Conservation (phyloP, 2,329 filamentous ascomycete genomes). For the Pseudogymnoascus sp. region DNA sequence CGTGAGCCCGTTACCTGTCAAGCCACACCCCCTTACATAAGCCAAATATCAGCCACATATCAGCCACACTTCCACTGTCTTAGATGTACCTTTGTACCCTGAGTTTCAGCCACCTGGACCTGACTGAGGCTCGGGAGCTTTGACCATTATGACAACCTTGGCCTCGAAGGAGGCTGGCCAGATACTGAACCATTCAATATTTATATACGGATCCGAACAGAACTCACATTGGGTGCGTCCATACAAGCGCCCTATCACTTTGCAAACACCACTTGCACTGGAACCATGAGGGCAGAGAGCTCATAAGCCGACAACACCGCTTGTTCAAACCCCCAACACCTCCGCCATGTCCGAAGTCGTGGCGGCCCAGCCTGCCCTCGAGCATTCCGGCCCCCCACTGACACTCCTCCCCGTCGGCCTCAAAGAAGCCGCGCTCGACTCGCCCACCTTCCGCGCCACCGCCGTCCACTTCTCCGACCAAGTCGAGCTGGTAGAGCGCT, state of each 20-base stretch:
- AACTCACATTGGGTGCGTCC: neutral
- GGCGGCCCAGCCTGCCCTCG: neutral
- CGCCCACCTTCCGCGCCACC: conserved; percentile 86
- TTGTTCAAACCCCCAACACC: neutral
- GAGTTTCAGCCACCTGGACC: conserved; percentile 1
- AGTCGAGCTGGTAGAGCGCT: conserved; percentile 82
- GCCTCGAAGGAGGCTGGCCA: neutral
- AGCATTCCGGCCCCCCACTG: conserved; percentile 20
- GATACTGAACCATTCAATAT: neutral
- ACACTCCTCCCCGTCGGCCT: conserved; percentile 62
- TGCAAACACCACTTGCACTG: neutral
- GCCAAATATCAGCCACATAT: neutral
- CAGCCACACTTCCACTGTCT: neutral
- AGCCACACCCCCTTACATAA: neutral
- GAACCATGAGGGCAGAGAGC: neutral
- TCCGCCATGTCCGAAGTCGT: neutral
- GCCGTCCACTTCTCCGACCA: conserved; percentile 84
- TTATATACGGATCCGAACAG: neutral
- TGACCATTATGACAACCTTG: neutral
- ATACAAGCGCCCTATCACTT: neutral
- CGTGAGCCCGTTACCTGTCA: neutral
- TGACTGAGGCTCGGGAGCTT: conserved; percentile 2
- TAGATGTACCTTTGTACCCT: neutral
- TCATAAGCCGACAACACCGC: neutral
- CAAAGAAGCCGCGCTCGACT: conserved; percentile 93